Evolutionary conservation across 345 rosid species (phyloP), one percentile per base, ranked within the genome.

Genomic region (Acer campestre): DNA sequence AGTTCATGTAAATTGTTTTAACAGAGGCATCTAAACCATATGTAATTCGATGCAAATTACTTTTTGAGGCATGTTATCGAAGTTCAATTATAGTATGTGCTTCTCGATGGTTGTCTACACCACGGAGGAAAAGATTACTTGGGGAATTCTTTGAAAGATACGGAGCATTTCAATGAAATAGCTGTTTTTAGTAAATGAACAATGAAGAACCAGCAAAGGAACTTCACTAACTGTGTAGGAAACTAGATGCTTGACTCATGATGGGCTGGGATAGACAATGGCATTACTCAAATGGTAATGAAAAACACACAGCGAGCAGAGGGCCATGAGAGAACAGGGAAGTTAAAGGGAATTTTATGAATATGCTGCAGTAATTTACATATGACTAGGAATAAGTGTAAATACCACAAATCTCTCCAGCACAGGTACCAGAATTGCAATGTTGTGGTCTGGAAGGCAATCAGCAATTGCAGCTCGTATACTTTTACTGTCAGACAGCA

Each of bases 361-460:
- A 17, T 29, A 63, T 71, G 27, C 46, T 51, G 63, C 73, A 0
- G 46, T 40, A 71, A 48, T 76, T 71, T 77, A 78, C 61, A 25
- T 29, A 7, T 13, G 67, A 61, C 22, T 67, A 1, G 64, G 20
- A 67, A 76, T 63, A 81, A 74, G 67, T 44, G 67, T 44, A 80
- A 92, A 76, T 93, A 97, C 99, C 98, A 94, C 93, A 83, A 97
- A 97, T 93, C 97, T 97, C 80, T 97, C 98, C 88, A 97, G 80
- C 38, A 94, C 98, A 0, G 99, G 98, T 75, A 97, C 97, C 71
- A 97, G 89, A 79, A 85, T 72, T 16, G 89, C 77, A 61, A 97
- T 82, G 75, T 82, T 88, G 75, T 73, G 94, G 67, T 87, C 84
- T 0, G 99, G 99, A 75, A 97, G 97, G 78, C 82, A 88, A 78